Evolutionary conservation across 2,329 filamentous ascomycete species (phyloP).

Genomic region (Chaetomium globosum): DNA sequence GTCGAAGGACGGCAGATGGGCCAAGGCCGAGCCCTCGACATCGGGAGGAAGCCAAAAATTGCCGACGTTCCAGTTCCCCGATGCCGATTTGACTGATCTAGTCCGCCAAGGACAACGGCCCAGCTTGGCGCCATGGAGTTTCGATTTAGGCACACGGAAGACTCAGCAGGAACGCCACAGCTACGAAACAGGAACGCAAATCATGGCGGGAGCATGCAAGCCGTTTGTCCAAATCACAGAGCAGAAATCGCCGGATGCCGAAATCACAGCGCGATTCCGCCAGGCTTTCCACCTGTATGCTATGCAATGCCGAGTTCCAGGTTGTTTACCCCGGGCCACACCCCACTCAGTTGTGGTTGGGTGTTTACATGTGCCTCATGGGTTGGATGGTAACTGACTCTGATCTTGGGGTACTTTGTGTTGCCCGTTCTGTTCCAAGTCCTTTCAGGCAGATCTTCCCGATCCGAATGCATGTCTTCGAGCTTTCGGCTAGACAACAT

Average conservation of each 20-base stretch:
- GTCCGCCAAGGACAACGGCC: not conserved
- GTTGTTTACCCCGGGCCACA: not conserved
- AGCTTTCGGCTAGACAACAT: too few species aligned
- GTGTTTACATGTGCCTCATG: not conserved
- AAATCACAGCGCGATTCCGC: not conserved
- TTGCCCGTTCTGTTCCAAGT: too few species aligned
- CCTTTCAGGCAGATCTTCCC: too few species aligned
- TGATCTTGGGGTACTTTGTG: too few species aligned
- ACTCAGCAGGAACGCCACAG: not conserved
- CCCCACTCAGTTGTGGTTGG: not conserved
- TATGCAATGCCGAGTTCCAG: too few species aligned
- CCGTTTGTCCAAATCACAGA: not conserved
- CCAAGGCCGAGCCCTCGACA: not conserved
- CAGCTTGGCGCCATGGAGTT: not conserved
- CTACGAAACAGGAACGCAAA: not conserved
- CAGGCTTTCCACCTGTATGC: not conserved
- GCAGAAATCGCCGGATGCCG: not conserved
- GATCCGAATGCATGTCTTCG: too few species aligned
- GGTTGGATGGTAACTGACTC: too few species aligned
- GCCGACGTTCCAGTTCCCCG: not conserved
- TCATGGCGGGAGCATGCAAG: not conserved
- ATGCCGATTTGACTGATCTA: not conserved
- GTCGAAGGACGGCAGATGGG: not conserved
- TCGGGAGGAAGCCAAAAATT: not conserved
- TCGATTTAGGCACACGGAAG: conserved; percentile 1